Evolutionary conservation across 768 basidiomycete species (phyloP).

Genomic region (Mycena vulgaris): DNA sequence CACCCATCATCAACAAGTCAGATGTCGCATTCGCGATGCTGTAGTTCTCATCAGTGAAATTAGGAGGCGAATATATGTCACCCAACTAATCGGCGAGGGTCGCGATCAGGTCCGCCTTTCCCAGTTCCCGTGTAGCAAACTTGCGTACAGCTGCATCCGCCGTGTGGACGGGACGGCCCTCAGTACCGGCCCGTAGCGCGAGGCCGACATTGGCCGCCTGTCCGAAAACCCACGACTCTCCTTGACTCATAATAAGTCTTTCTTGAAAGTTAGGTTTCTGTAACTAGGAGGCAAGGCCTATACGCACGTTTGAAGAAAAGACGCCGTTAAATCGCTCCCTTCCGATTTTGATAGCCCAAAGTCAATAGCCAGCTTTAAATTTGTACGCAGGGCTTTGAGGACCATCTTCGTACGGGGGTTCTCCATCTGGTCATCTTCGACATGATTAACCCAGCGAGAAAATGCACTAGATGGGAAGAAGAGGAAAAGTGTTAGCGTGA

Average conservation of each 20-base stretch:
- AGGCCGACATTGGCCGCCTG: slow-evolving; percentile 78
- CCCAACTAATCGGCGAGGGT: slow-evolving; percentile 93
- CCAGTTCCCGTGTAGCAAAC: slow-evolving; percentile 91
- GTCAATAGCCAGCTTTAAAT: slow-evolving; percentile 94
- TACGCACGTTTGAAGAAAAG: slow-evolving; percentile 85
- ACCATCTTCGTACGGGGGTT: slow-evolving; percentile 78
- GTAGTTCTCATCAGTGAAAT: slow-evolving; percentile 16
- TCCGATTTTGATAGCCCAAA: slow-evolving; percentile 86
- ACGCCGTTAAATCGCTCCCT: slow-evolving; percentile 84
- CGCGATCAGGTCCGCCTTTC: slow-evolving; percentile 83
- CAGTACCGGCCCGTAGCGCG: slow-evolving; percentile 77
- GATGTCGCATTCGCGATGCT: slow-evolving; percentile 93
- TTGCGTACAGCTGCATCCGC: slow-evolving; percentile 85
- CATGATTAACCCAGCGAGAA: slow-evolving; percentile 91
- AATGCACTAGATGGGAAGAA: too few relatives aligned
- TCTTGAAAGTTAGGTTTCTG: not conserved
- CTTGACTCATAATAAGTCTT: slow-evolving; percentile 92
- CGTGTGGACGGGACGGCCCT: slow-evolving; percentile 80
- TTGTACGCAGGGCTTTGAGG: slow-evolving; percentile 87
- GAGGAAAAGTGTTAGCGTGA: too few relatives aligned
- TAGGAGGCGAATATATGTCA: slow-evolving; percentile 31
- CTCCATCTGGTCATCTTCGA: slow-evolving; percentile 85
- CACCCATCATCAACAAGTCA: slow-evolving; percentile 71
- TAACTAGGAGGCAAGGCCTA: not conserved
- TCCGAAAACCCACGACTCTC: slow-evolving; percentile 88